phyloP scores from a whole-genome alignment of 148 eudicot genomes.

The Dianthus caryophyllus region DNA sequence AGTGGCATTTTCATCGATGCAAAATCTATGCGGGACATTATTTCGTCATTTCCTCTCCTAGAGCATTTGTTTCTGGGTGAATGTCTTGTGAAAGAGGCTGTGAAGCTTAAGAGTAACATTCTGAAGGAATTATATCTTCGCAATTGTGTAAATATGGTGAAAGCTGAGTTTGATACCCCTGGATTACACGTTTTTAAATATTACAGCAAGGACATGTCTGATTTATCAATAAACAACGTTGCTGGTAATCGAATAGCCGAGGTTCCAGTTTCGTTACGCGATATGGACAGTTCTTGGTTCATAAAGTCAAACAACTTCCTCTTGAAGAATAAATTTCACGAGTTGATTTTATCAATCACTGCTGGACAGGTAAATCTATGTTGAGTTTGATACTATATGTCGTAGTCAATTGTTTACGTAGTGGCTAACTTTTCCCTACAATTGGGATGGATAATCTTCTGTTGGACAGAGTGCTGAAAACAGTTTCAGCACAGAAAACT shows the following conservation, averaged over 20 bases:
- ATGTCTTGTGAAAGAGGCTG: slow-evolving; percentile 14
- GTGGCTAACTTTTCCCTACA: not conserved
- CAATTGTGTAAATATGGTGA: slow-evolving; percentile 3
- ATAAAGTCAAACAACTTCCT: slow-evolving; percentile 17
- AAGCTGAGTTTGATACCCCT: slow-evolving; percentile 25
- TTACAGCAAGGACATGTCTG: slow-evolving; percentile 13
- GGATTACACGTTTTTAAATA: slow-evolving; percentile 11
- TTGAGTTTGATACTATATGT: slow-evolving; percentile 5
- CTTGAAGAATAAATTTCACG: slow-evolving; percentile 17
- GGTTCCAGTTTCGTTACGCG: not conserved
- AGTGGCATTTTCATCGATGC: slow-evolving; percentile 10
- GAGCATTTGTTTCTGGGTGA: slow-evolving; percentile 19
- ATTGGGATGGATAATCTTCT: not conserved
- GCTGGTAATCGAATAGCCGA: slow-evolving; percentile 16
- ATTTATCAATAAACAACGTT: slow-evolving; percentile 1
- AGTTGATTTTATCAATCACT: slow-evolving; percentile 9
- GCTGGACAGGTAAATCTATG: slow-evolving; percentile 10
- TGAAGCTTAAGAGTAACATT: slow-evolving; percentile 18
- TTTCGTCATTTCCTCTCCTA: slow-evolving; percentile 19
- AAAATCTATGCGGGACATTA: slow-evolving; percentile 1
- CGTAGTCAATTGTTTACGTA: not conserved
- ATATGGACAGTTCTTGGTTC: slow-evolving; percentile 18
- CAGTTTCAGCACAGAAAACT: slow-evolving; percentile 4
- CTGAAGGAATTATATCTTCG: slow-evolving; percentile 17
- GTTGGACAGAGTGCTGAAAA: slow-evolving; percentile 8